Percentiles rank a stretch among this genome's conserved stretches.
These are phyloP conservation scores for Nepenthes mirabilis DNA, from an alignment of 148 eudicot species.

Conservation along the genomic window DNA sequence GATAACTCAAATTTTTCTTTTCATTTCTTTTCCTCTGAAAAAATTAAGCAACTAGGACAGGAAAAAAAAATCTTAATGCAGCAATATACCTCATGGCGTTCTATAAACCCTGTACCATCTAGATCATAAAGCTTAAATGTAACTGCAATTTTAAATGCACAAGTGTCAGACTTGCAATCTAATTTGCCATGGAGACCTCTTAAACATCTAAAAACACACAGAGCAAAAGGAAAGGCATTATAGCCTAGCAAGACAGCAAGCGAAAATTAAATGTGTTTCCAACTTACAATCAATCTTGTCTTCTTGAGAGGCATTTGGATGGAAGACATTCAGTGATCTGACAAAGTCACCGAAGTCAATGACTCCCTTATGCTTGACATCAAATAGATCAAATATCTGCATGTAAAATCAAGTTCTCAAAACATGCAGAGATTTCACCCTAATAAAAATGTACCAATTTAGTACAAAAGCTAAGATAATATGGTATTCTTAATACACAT, in stretches of 20 bases:
- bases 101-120: conserved; percentile 81
- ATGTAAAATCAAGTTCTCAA: conserved; percentile 1
- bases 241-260: not conserved
- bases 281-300: conserved; percentile 80
- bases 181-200: no score
- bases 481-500: no score
- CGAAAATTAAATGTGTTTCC: not conserved
- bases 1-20: not conserved
- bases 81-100: conserved; percentile 71
- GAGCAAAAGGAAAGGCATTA: not conserved
- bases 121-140: conserved; percentile 84
- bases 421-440: not conserved
- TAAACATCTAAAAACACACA: not conserved
- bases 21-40: not conserved
- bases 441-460: not conserved
- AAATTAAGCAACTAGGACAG: not conserved
- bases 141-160: conserved; percentile 36
- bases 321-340: conserved; percentile 69
- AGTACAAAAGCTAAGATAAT: no score
- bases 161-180: conserved; percentile 3
- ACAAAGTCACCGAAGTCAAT: conserved; percentile 95
- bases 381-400: conserved; percentile 91
- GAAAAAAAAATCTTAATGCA: not conserved
- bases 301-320: conserved; percentile 78
- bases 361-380: conserved; percentile 69